phyloP scores from a whole-genome alignment of 805 yeast species.

The Pichia scutulata region DNA sequence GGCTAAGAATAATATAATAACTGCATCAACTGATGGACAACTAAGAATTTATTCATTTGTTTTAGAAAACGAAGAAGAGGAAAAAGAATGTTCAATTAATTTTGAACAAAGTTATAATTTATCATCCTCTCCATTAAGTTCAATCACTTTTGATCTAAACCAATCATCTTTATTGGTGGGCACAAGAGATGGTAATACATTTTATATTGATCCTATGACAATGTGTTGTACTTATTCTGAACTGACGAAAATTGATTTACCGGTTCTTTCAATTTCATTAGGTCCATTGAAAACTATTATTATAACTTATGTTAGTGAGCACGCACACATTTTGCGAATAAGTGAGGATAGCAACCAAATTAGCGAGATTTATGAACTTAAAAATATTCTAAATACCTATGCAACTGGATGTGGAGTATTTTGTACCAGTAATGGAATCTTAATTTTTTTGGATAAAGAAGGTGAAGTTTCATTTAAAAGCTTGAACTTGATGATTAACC shows the following conservation, averaged over 20 bases:
- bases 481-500: neutral
- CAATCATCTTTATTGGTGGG: constrained; percentile 7
- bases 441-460: neutral
- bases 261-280: constrained; percentile 8
- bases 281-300: neutral
- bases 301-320: constrained; percentile 1
- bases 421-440: neutral
- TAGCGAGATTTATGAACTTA: neutral
- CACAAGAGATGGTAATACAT: constrained; percentile 13
- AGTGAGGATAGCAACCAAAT: neutral
- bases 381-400: neutral
- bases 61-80: neutral
- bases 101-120: neutral
- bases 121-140: constrained; percentile 11
- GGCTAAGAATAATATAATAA: neutral
- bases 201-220: constrained; percentile 6
- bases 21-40: constrained; percentile 9
- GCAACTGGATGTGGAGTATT: neutral
- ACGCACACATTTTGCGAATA: constrained; percentile 1
- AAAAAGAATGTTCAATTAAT: neutral
- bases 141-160: neutral
- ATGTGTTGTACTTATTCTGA: constrained; percentile 7
- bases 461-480: neutral
- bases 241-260: constrained; percentile 5
- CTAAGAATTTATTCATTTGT: constrained; percentile 4